phyloP scores from a whole-genome alignment of 768 basidiomycete genomes.

The Pisolithus microcarpus region DNA sequence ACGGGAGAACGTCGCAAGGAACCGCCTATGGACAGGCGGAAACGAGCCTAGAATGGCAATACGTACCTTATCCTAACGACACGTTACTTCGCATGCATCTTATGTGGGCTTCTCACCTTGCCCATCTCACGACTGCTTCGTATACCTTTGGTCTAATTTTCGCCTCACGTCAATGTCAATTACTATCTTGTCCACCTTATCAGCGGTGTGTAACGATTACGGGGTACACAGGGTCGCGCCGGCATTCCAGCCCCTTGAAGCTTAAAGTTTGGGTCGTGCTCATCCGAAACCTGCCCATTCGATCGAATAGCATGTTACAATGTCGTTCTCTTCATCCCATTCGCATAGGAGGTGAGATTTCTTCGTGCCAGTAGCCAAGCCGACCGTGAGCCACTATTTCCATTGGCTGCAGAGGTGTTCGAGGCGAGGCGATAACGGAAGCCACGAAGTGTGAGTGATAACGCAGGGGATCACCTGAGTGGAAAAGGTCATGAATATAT shows the following conservation, averaged over 20 bases:
- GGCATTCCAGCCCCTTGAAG: background rate
- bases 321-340: constrained; percentile 67
- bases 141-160: no score
- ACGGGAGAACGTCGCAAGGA: constrained; percentile 2
- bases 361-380: constrained; percentile 93
- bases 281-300: constrained; percentile 88
- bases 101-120: constrained; percentile 1
- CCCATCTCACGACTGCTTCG: background rate
- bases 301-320: constrained; percentile 69
- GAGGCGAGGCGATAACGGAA: constrained; percentile 64
- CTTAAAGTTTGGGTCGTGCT: background rate
- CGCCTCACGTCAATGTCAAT: no score
- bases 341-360: constrained; percentile 89
- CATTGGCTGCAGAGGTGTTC: constrained; percentile 66
- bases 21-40: constrained; percentile 35
- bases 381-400: constrained; percentile 95
- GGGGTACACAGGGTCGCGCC: background rate
- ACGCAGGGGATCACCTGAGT: constrained; percentile 80
- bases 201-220: background rate
- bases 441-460: constrained; percentile 97
- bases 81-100: constrained; percentile 3
- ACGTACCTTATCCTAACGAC: background rate
- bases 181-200: background rate
- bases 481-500: background rate
- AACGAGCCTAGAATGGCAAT: constrained; percentile 18